Evolutionary conservation across 2,329 filamentous ascomycete genomes (phyloP).

Genomic region (Setomelanomma holmii): DNA sequence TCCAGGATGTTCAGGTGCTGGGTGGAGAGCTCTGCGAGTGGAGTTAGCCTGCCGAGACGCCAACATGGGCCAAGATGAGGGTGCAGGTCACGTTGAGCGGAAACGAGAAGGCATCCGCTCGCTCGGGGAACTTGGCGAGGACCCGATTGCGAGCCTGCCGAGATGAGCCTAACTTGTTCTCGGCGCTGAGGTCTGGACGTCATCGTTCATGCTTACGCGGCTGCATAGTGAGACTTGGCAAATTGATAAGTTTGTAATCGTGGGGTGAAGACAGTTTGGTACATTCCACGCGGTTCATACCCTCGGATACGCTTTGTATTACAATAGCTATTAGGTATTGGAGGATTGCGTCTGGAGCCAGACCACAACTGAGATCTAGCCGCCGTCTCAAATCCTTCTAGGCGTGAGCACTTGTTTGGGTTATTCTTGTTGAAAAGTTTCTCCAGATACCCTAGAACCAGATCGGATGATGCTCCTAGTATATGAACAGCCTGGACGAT

Average conservation of each 20-base stretch:
- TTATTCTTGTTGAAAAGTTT: no score
- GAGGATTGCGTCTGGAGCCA: no score
- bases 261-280: neutral
- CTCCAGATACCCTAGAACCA: no score
- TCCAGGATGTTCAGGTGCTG: constrained; percentile 5
- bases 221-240: neutral
- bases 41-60: constrained; percentile 28
- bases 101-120: constrained; percentile 18
- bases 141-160: constrained; percentile 8
- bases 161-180: constrained; percentile 8
- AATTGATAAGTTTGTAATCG: neutral
- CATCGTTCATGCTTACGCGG: constrained; percentile 10
- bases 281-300: no score
- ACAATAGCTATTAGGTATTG: no score
- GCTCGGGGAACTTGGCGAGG: constrained; percentile 2
- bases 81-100: constrained; percentile 24
- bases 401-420: no score
- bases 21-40: constrained; percentile 10
- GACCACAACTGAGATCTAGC: no score
- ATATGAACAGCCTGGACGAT: no score
- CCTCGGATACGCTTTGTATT: no score
- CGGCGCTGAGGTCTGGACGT: constrained; percentile 9
- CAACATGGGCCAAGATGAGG: constrained; percentile 25
- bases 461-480: no score
- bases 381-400: no score